phyloP scores from a whole-genome alignment of 495 filamentous ascomycete genomes.

The Hypomontagnella submonticulosa region DNA sequence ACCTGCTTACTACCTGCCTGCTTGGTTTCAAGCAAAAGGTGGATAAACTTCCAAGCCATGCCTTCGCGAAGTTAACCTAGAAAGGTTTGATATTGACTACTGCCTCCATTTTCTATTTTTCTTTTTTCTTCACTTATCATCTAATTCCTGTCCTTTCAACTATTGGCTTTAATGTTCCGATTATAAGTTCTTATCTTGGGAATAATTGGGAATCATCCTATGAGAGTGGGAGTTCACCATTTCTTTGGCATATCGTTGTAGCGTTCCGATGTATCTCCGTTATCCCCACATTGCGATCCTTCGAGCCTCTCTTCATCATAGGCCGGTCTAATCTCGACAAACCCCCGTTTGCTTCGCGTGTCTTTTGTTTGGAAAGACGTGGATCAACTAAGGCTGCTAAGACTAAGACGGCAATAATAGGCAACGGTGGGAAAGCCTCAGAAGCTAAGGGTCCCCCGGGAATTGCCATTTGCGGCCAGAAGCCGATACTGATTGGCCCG shows the following conservation, averaged over 20 bases:
- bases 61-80: too few species aligned
- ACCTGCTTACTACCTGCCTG: too few species aligned
- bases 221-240: neutral
- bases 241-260: conserved; percentile 1
- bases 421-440: conserved; percentile 13
- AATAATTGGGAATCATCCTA: too few species aligned
- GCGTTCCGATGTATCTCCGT: conserved; percentile 22
- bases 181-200: too few species aligned
- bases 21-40: neutral
- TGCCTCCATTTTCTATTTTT: too few species aligned
- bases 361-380: conserved; percentile 13
- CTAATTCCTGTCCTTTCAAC: neutral
- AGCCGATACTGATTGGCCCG: conserved; percentile 45
- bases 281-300: conserved; percentile 23
- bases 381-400: conserved; percentile 7
- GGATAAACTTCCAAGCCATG: neutral
- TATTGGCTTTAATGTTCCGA: too few species aligned
- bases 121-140: conserved; percentile 3
- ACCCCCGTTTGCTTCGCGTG: conserved; percentile 6
- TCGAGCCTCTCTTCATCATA: neutral
- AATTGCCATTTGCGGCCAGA: conserved; percentile 45
- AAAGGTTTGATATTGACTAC: too few species aligned
- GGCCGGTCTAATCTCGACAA: neutral
- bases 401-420: conserved; percentile 12
- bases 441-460: conserved; percentile 2